phyloP scores from a whole-genome alignment of 257 asterid genomes.

The Solanum corneliomulleri region DNA sequence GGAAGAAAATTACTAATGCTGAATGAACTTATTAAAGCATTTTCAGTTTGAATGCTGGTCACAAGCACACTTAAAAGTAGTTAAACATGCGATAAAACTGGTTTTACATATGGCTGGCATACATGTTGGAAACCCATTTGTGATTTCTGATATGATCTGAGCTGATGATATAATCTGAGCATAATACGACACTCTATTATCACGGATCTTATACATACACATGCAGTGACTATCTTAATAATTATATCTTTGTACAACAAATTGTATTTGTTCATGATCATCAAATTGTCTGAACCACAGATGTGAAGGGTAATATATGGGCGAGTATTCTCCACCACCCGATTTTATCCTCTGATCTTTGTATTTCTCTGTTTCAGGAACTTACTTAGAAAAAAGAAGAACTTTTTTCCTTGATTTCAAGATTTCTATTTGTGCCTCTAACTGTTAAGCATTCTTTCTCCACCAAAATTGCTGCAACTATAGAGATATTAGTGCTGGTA shows the following conservation, averaged over 20 bases:
- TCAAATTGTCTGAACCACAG: neutral
- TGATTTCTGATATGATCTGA: neutral
- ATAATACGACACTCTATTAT: neutral
- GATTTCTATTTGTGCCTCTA: neutral
- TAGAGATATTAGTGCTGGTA: neutral
- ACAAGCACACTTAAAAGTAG: neutral
- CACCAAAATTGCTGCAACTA: neutral
- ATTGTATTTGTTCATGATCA: neutral
- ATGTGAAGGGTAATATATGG: neutral
- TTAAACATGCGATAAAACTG: neutral
- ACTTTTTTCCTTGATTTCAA: neutral
- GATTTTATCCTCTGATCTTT: neutral
- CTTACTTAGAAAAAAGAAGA: neutral
- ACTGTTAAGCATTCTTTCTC: neutral
- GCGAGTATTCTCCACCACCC: neutral
- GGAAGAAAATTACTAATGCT: neutral
- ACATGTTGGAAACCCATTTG: neutral
- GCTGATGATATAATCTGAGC: neutral
- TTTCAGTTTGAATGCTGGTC: neutral
- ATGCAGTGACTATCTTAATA: neutral
- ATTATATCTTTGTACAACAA: neutral
- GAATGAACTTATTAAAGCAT: neutral
- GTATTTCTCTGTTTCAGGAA: neutral
- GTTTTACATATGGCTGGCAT: neutral
- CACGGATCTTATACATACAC: neutral